A percentile compares a stretch with the other conserved stretches of the same genome.
phyloP scores from a whole-genome alignment of 768 basidiomycete genomes.

The Suillus sp. region DNA sequence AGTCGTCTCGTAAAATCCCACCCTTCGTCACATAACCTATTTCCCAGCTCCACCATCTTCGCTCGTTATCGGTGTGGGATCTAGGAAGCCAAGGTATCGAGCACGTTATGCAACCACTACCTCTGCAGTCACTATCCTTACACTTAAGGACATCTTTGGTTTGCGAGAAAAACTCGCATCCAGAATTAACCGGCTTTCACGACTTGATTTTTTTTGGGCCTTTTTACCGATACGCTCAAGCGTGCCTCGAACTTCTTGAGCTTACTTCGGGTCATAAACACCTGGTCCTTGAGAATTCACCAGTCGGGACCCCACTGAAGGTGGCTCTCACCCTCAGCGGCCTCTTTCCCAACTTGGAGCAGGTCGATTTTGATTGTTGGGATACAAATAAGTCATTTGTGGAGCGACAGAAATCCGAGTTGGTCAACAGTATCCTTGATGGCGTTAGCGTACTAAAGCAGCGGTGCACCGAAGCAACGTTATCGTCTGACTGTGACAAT shows the following conservation, averaged over 20 bases:
- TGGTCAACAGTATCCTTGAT: neutral
- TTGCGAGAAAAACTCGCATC: neutral
- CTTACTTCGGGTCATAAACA: neutral
- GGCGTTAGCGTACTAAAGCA: neutral
- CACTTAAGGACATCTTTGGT: neutral
- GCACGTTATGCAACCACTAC: neutral
- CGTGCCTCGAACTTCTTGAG: neutral
- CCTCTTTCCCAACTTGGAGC: slow-evolving; percentile 25
- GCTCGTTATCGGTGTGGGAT: neutral
- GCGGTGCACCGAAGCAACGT: neutral
- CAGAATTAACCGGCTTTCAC: neutral
- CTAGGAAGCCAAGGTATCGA: neutral
- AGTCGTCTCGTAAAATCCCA: neutral
- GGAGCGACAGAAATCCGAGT: neutral
- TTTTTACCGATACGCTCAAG: neutral
- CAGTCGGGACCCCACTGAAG: slow-evolving; percentile 11
- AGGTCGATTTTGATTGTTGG: slow-evolving; percentile 24
- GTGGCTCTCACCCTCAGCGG: slow-evolving; percentile 16
- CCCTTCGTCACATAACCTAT: neutral
- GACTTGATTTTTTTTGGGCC: neutral
- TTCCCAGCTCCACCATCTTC: neutral
- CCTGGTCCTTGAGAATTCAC: slow-evolving; percentile 28
- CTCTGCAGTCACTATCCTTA: neutral
- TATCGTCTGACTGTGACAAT: neutral
- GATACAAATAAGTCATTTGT: slow-evolving; percentile 8